Evolutionary conservation across 2,329 filamentous ascomycete genomes (phyloP).

Genomic region (Byssoonygena ceratinophila): DNA sequence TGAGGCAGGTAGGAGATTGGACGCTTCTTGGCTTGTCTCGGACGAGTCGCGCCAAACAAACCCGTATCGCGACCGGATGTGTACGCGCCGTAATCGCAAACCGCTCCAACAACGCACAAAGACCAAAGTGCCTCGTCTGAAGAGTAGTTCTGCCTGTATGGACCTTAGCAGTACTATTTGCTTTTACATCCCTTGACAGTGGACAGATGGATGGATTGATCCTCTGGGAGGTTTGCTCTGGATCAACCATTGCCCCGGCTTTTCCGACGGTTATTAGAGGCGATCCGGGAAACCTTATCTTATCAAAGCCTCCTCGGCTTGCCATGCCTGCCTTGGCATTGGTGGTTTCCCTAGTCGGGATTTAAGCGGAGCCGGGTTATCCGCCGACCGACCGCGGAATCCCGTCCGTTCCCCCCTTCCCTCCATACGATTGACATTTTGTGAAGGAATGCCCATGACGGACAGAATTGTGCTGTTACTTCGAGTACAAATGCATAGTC

Average conservation of each 20-base stretch:
- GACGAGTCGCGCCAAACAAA: background rate
- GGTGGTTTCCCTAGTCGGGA: background rate
- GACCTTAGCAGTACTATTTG: too few species aligned
- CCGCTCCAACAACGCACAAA: background rate
- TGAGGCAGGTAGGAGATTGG: background rate
- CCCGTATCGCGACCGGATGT: too few species aligned
- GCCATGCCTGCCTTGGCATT: background rate
- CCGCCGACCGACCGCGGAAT: constrained; percentile 1
- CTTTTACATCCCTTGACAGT: too few species aligned
- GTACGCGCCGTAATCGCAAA: too few species aligned
- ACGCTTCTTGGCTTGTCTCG: constrained; percentile 3
- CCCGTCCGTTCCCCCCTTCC: background rate
- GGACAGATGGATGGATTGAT: background rate
- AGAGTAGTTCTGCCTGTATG: too few species aligned
- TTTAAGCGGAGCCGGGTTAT: background rate
- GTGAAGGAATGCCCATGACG: too few species aligned
- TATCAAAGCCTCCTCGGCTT: background rate
- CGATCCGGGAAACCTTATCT: background rate
- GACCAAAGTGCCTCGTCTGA: background rate
- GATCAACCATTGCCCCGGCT: background rate
- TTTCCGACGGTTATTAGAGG: background rate
- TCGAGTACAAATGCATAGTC: too few species aligned
- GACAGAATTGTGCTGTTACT: too few species aligned
- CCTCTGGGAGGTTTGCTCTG: background rate
- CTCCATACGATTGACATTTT: too few species aligned